These are phyloP conservation scores for Rubus idaeus DNA, from an alignment of 306 rosid genomes.

Conservation along the genomic window DNA sequence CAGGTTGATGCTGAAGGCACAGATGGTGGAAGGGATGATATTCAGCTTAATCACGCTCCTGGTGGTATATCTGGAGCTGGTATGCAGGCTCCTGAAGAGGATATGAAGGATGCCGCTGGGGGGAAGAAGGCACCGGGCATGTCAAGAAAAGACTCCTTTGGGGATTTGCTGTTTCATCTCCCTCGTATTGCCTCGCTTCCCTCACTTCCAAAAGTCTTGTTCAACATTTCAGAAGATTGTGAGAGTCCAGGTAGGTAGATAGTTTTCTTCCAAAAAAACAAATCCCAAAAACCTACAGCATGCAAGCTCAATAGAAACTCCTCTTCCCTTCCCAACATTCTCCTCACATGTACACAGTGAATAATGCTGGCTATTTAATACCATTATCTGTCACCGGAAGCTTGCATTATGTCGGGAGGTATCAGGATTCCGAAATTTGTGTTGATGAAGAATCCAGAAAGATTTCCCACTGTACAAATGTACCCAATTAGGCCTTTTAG, in stretches of 20 bases:
- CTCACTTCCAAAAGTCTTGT: constrained; percentile 69
- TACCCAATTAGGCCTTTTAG: constrained; percentile 1
- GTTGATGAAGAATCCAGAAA: constrained; percentile 68
- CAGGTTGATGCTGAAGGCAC: constrained; percentile 33
- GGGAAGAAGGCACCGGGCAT: constrained; percentile 50
- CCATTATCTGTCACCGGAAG: constrained; percentile 16
- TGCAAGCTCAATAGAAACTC: background rate
- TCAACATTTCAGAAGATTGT: constrained; percentile 60
- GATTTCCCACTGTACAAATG: constrained; percentile 19
- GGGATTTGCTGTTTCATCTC: constrained; percentile 68
- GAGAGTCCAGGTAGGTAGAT: constrained; percentile 39
- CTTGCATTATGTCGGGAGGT: constrained; percentile 21
- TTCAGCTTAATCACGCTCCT: constrained; percentile 26
- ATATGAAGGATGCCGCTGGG: constrained; percentile 34
- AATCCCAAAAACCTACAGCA: constrained; percentile 7
- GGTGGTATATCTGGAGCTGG: constrained; percentile 28
- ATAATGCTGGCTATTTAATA: constrained; percentile 17
- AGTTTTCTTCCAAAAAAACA: background rate
- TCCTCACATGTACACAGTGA: background rate
- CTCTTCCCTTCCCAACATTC: background rate
- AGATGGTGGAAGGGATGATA: constrained; percentile 31
- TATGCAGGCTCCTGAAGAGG: constrained; percentile 40
- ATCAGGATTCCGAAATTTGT: constrained; percentile 59
- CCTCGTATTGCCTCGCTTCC: constrained; percentile 78
- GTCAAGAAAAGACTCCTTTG: constrained; percentile 84